Conservation (phyloP, 1,284 basidiomycete species). For the Leccinum subatratum region DNA sequence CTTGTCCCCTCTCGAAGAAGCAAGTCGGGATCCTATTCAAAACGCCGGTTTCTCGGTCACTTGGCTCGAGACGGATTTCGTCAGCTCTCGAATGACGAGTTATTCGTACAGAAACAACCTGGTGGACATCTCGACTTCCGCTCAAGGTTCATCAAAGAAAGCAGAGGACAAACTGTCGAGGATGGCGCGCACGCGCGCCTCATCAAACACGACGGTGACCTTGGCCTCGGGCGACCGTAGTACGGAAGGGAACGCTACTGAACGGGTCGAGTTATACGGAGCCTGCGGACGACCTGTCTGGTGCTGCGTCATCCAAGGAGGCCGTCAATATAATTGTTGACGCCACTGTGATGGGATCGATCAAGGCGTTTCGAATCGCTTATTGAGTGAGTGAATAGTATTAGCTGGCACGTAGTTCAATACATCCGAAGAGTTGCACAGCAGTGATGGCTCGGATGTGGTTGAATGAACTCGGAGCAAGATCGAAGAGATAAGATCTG, state of each 20-base stretch:
- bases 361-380: no score
- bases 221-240: conserved; percentile 24
- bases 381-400: no score
- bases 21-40: conserved; percentile 77
- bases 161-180: conserved; percentile 16
- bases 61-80: conserved; percentile 66
- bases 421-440: no score
- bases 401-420: no score
- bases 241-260: conserved; percentile 29
- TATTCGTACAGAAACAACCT: conserved; percentile 77
- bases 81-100: conserved; percentile 68
- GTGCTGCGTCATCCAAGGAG: conserved; percentile 68
- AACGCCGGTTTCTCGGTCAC: conserved; percentile 81
- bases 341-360: conserved; percentile 38
- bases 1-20: conserved; percentile 83
- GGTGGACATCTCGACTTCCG: conserved; percentile 27
- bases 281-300: conserved; percentile 56
- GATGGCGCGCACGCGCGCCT: conserved; percentile 11
- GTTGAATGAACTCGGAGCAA: no score
- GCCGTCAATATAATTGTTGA: conserved; percentile 73
- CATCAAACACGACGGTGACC: conserved; percentile 27
- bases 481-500: no score
- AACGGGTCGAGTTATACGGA: conserved; percentile 54
- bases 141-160: conserved; percentile 17
- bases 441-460: no score